A percentile compares a stretch with the other conserved stretches of the same genome.
phyloP scores from a whole-genome alignment of 495 filamentous ascomycete species.

The Choiromyces venosus region DNA sequence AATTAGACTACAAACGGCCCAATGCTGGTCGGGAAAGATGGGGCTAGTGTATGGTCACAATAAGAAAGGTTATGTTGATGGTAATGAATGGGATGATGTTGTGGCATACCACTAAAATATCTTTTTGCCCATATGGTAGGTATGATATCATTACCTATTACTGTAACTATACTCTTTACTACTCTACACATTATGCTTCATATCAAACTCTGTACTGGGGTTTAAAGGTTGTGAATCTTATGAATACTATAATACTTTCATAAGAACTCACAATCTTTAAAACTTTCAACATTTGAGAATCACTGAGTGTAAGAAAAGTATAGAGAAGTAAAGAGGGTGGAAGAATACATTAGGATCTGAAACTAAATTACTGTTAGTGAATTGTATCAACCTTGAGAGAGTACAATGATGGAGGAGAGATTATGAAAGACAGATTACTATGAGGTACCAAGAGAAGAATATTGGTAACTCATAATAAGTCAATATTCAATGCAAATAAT shows the following conservation, averaged over 20 bases:
- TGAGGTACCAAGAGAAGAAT: not conserved
- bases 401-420: not conserved
- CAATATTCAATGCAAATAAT: not conserved
- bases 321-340: not conserved
- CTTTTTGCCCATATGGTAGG: not conserved
- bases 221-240: too few species aligned
- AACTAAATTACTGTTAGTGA: not conserved
- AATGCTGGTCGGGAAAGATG: not conserved
- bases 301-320: too few species aligned
- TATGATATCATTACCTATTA: too few species aligned
- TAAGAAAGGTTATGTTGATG: not conserved
- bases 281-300: not conserved
- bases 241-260: too few species aligned
- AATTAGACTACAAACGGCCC: not conserved
- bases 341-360: not conserved
- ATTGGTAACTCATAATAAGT: not conserved
- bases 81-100: not conserved
- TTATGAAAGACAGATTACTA: not conserved
- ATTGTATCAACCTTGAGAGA: not conserved
- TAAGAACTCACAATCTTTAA: too few species aligned
- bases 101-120: not conserved
- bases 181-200: too few species aligned
- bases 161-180: too few species aligned
- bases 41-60: not conserved
- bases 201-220: too few species aligned